Evolutionary conservation across 78 protist genomes (phyloP).

Genomic region (Monosiga brevicollis): DNA sequence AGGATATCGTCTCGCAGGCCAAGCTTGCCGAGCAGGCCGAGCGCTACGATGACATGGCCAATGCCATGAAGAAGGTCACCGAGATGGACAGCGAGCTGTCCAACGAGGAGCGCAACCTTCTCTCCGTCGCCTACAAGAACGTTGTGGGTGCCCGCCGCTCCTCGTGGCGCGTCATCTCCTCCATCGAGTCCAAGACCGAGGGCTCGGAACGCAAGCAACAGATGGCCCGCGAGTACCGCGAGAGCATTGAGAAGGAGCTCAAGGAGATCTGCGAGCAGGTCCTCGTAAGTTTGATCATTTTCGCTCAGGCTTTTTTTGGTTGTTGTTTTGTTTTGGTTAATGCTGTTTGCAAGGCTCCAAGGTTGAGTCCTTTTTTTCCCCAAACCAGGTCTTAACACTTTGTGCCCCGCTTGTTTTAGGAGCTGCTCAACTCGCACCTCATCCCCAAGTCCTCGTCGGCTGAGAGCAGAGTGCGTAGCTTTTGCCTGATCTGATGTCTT

Average conservation of each 20-base stretch:
- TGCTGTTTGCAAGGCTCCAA: neutral
- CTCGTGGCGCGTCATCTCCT: slow-evolving; percentile 91
- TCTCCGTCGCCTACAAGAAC: slow-evolving; percentile 98
- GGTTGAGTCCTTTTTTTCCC: neutral
- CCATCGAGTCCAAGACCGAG: slow-evolving; percentile 84
- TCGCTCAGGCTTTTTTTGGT: neutral
- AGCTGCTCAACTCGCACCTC: slow-evolving; percentile 66
- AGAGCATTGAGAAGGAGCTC: slow-evolving; percentile 79
- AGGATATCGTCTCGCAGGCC: slow-evolving; percentile 29
- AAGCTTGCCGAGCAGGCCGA: slow-evolving; percentile 86
- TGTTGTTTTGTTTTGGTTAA: neutral
- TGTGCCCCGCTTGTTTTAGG: neutral
- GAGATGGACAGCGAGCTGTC: slow-evolving; percentile 71
- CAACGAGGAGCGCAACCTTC: slow-evolving; percentile 92
- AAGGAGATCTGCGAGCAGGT: slow-evolving; percentile 71
- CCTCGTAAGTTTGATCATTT: slow-evolving; percentile 9
- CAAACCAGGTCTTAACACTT: slow-evolving; percentile 11
- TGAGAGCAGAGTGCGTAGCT: too few relatives aligned
- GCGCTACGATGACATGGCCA: slow-evolving; percentile 90
- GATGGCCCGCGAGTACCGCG: slow-evolving; percentile 64
- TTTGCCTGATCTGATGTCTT: too few relatives aligned
- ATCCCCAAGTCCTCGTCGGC: slow-evolving; percentile 59
- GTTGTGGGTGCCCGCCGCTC: slow-evolving; percentile 97
- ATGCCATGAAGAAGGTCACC: slow-evolving; percentile 85
- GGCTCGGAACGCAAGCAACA: slow-evolving; percentile 35